Evolutionary conservation across 176 grass and related monocot species (phyloP), one percentile per base, ranked within the genome.

Genomic region (Areca catechu): DNA sequence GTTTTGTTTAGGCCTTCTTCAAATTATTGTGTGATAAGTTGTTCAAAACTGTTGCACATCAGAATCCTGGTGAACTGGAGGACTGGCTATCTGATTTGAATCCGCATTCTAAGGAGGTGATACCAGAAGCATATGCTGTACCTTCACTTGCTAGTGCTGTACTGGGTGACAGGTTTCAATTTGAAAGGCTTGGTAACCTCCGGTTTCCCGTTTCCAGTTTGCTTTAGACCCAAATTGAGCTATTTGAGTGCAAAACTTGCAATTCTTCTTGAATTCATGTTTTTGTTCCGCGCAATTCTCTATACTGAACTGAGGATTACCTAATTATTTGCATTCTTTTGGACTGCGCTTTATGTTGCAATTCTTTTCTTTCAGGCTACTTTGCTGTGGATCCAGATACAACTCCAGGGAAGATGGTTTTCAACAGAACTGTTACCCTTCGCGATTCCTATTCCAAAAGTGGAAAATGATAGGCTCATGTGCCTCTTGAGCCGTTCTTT

Each of bases 151-250:
- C 81, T 0, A 76, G 54, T 1, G 83, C 87, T 1, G 73, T 88
- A 16, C 24, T 75, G 15, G 87, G 84, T 18, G 84, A 92, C 56
- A 88, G 81, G 50, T 98, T 92, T 69, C 93, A 98, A 68, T 98
- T 98, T n/a, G 93, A 98, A 78, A 77, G 93, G 14, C 81, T 98
- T 48, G 93, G 93, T 98, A 85, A 69, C 67, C 23, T 77, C 63
- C 19, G 18, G 54, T 50, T 67, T 47, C 6, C 7, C 51, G 5
- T 28, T 49, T 24, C 57, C 24, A 60, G 30, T 37, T 37, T 37
- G 30, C 30, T 37, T 37, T 10, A 37, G 0, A 37, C 30, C 30
- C 6, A 2, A 37, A 37, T 10, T 37, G 30, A 37, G 10, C 30
- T 12, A 7, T 37, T 7, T 37, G 30, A 37, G 10, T 37, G 30